Base-by-base conservation (phyloP, 441 rosid genomes). In the Mallotus repandus region DNA sequence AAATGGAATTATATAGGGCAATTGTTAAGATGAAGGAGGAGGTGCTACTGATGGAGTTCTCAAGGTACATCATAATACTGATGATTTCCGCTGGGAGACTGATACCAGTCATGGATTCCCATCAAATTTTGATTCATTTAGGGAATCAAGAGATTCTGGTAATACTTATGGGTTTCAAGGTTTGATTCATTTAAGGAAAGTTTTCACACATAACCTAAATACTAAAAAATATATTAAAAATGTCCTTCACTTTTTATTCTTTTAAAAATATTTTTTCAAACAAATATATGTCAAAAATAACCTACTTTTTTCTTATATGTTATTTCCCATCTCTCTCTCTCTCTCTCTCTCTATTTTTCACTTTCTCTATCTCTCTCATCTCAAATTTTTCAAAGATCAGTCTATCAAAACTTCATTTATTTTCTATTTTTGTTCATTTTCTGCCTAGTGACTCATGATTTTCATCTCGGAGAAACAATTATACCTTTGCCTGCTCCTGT, bases 1-100 rank as follows among this genome's bases (percentile, higher is more conserved):
- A 93, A 79, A 93, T 96, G 97, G 99, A 89, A 69, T 57, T 91
- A 48, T 93, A 96, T 84, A 89, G 90, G 81, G 88, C 94, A 70
- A 91, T 96, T 72, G 91, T 91, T 79, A 91, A 85, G 84, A 81
- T 93, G 82, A 88, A 78, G 87, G 81, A 79, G 97, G 90, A 72
- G 88, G 85, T 60, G 75, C 81, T 73, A 91, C 81, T 72, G 90
- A 83, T 72, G 83, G 76, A 67, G 80, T 82, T 74, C 81, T 90
- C 49, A 83, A 90, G 97, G 97, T 93, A 84, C 59, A 56, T 66
- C 70, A 49, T 54, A 35, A n/a, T 45, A 49, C 68, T 22, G 50
- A 58, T 75, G 71, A 54, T 74, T 81, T 72, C 66, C 66, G 62
- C 69, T 60, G 69, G 72, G 72, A 78, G 48, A 48, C 75, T 35